A percentile compares a stretch with the other conserved stretches of the same genome.
phyloP scores from a whole-genome alignment of 2,329 filamentous ascomycete species.

The Colletotrichum sp. region DNA sequence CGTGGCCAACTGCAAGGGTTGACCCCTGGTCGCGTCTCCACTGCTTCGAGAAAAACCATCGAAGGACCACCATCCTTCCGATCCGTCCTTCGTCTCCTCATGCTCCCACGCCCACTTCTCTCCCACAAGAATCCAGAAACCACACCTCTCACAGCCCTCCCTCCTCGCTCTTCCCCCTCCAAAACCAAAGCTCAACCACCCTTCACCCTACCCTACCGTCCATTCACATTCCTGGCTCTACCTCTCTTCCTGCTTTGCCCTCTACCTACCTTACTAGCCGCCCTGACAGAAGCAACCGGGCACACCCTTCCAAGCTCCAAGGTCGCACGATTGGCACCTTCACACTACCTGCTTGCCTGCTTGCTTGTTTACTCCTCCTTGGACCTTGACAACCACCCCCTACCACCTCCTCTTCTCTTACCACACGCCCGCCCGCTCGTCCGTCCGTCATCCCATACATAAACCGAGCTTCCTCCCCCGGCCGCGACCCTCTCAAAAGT shows the following conservation, averaged over 20 bases:
- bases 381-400: slow-evolving; percentile 1
- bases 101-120: neutral
- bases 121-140: neutral
- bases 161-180: neutral
- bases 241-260: neutral
- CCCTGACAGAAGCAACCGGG: slow-evolving; percentile 20
- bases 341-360: neutral
- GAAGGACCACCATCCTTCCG: slow-evolving; percentile 3
- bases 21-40: slow-evolving; percentile 14
- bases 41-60: slow-evolving; percentile 24
- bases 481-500: slow-evolving; percentile 17
- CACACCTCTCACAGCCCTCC: neutral
- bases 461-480: slow-evolving; percentile 29
- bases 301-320: slow-evolving; percentile 16
- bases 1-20: slow-evolving; percentile 3
- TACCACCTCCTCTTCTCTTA: neutral
- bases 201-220: neutral
- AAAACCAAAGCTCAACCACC: neutral
- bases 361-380: slow-evolving; percentile 14
- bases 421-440: slow-evolving; percentile 12
- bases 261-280: slow-evolving; percentile 4
- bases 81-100: neutral
- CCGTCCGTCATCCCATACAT: slow-evolving; percentile 36
- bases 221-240: neutral
- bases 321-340: slow-evolving; percentile 10